Conservation (phyloP, 2,329 filamentous ascomycete species). For the Emmonsiellopsis sp. region DNA sequence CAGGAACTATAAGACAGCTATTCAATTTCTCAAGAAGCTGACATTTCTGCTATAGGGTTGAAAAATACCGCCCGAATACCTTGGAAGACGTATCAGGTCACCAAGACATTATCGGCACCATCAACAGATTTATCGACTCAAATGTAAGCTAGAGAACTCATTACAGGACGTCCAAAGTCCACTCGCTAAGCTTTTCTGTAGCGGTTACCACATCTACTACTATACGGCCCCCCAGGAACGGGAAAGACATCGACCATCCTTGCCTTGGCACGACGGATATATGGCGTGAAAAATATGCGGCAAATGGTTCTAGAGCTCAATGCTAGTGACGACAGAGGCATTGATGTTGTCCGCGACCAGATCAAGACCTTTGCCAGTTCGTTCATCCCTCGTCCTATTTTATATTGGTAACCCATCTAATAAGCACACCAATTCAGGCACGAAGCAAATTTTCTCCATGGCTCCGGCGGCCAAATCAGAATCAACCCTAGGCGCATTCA, state of each 20-base stretch:
- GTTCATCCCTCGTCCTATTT: conserved; percentile 7
- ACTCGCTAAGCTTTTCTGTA: conserved; percentile 18
- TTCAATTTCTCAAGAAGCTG: neutral
- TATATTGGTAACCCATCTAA: neutral
- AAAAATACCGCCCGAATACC: conserved; percentile 88
- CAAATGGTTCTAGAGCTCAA: conserved; percentile 99
- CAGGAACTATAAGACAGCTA: neutral
- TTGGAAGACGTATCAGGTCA: conserved; percentile 92
- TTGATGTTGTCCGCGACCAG: conserved; percentile 95
- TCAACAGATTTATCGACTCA: conserved; percentile 93
- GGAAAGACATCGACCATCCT: conserved; percentile 97
- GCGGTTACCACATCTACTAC: conserved; percentile 85
- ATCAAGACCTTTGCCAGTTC: conserved; percentile 95
- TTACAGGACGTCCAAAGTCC: neutral
- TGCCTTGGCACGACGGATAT: conserved; percentile 85
- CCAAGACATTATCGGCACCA: conserved; percentile 92
- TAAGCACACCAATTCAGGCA: conserved; percentile 34
- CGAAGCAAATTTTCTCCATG: conserved; percentile 90
- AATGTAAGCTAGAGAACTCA: conserved; percentile 47
- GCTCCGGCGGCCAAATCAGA: conserved; percentile 39
- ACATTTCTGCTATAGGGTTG: conserved; percentile 55
- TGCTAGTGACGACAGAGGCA: conserved; percentile 92
- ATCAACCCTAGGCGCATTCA: conserved; percentile 62
- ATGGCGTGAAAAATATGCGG: conserved; percentile 82
- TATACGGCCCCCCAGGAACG: conserved; percentile 93